Percentiles rank a stretch among this genome's conserved stretches.
phyloP scores from a whole-genome alignment of 2,329 filamentous ascomycete genomes.

The Xylaria sp. region DNA sequence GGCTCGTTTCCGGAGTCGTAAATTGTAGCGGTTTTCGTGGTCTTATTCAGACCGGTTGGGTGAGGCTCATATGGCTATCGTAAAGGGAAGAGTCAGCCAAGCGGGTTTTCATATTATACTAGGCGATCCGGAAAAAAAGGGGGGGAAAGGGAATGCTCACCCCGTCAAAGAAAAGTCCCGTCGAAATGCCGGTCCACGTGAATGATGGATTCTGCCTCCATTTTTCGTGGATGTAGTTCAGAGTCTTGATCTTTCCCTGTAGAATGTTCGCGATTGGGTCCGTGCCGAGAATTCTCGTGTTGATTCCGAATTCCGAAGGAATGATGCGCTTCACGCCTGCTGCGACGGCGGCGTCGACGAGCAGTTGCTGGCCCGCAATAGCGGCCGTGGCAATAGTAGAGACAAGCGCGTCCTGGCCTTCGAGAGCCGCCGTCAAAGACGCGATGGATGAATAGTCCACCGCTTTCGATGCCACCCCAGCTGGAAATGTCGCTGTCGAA shows the following conservation, averaged over 20 bases:
- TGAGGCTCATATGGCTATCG: slow-evolving; percentile 58
- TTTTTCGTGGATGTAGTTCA: slow-evolving; percentile 65
- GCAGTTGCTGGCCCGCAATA: slow-evolving; percentile 58
- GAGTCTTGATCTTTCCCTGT: slow-evolving; percentile 44
- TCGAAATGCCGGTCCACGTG: slow-evolving; percentile 69
- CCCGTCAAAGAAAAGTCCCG: slow-evolving; percentile 72
- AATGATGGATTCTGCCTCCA: slow-evolving; percentile 58
- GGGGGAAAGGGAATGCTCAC: slow-evolving; percentile 43
- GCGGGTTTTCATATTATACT: neutral
- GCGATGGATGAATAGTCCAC: slow-evolving; percentile 59
- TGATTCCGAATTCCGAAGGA: slow-evolving; percentile 63
- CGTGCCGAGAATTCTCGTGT: slow-evolving; percentile 46
- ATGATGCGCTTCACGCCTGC: slow-evolving; percentile 68
- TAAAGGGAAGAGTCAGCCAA: neutral
- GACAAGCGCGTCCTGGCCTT: slow-evolving; percentile 66
- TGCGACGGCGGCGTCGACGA: slow-evolving; percentile 66
- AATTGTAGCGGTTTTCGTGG: slow-evolving; percentile 62
- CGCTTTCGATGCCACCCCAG: slow-evolving; percentile 55
- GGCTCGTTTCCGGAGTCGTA: slow-evolving; percentile 66
- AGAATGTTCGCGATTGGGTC: slow-evolving; percentile 44
- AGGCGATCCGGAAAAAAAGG: neutral
- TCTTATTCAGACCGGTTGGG: slow-evolving; percentile 63
- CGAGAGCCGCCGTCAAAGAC: slow-evolving; percentile 59
- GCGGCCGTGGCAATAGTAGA: slow-evolving; percentile 57
- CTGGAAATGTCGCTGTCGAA: slow-evolving; percentile 53